These are phyloP conservation scores for Penicillium sp. DNA, from an alignment of 2,329 filamentous ascomycete species.

Conservation along the genomic window DNA sequence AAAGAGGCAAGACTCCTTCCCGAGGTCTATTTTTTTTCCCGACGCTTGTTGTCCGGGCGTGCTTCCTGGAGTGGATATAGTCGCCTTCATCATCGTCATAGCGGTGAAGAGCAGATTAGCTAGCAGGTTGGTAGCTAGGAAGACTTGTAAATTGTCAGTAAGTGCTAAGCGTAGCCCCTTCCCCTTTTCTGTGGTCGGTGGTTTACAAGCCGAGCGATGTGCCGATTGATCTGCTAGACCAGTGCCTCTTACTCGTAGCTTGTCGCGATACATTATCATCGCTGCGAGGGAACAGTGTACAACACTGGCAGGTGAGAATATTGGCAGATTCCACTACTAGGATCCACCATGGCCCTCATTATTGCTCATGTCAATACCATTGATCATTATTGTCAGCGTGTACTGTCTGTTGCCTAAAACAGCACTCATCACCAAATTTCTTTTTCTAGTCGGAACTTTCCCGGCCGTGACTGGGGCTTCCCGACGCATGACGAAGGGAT, in stretches of 20 bases:
- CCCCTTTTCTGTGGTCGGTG: neutral
- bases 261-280: constrained; percentile 8
- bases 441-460: constrained; percentile 9
- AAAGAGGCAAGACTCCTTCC: neutral
- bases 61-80: neutral
- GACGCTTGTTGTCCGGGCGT: neutral
- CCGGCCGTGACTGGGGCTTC: constrained; percentile 2
- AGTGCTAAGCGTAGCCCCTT: neutral
- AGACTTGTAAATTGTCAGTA: neutral
- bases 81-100: neutral
- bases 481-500: neutral
- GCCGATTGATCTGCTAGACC: neutral
- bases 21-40: neutral
- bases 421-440: neutral
- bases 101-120: neutral
- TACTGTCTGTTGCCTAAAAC: too few relatives aligned
- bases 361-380: neutral
- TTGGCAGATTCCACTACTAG: constrained; percentile 12
- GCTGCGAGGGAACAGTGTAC: constrained; percentile 4
- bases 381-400: too few relatives aligned
- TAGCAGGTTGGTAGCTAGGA: neutral
- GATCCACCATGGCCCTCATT: constrained; percentile 5
- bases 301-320: constrained; percentile 17
- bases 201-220: neutral
- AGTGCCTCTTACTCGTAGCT: neutral